Conservation (phyloP, 331 rosid genomes). For the Quercus lobata region DNA sequence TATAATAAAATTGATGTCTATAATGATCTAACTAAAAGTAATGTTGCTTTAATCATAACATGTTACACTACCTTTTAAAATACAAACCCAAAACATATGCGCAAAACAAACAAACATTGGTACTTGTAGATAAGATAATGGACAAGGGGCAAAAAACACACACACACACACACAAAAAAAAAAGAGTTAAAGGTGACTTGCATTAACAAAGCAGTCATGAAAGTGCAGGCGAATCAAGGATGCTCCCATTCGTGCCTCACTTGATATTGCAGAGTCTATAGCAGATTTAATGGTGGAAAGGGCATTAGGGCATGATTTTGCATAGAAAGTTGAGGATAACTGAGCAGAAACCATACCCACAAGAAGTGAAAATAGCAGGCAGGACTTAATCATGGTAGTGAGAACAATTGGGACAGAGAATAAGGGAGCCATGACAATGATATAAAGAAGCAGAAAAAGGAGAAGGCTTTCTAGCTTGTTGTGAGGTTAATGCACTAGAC, state of each 20-base stretch:
- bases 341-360: constrained; percentile 41
- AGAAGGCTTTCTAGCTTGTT: background rate
- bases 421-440: constrained; percentile 11
- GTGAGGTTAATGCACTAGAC: background rate
- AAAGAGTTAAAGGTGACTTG: constrained; percentile 21
- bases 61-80: too few relatives aligned
- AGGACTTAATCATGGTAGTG: background rate
- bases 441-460: too few relatives aligned
- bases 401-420: background rate
- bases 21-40: too few relatives aligned
- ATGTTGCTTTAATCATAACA: too few relatives aligned
- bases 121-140: too few relatives aligned
- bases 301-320: constrained; percentile 38
- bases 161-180: too few relatives aligned
- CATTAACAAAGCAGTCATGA: constrained; percentile 88
- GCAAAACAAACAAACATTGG: too few relatives aligned
- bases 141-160: too few relatives aligned
- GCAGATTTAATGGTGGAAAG: constrained; percentile 44
- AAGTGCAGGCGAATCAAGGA: constrained; percentile 83
- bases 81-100: too few relatives aligned
- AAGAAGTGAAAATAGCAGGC: constrained; percentile 18
- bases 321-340: constrained; percentile 47
- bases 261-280: constrained; percentile 34
- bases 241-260: constrained; percentile 73
- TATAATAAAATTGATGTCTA: too few relatives aligned